Evolutionary conservation across 306 rosid species (phyloP).

Genomic region (Coriaria nepalensis): DNA sequence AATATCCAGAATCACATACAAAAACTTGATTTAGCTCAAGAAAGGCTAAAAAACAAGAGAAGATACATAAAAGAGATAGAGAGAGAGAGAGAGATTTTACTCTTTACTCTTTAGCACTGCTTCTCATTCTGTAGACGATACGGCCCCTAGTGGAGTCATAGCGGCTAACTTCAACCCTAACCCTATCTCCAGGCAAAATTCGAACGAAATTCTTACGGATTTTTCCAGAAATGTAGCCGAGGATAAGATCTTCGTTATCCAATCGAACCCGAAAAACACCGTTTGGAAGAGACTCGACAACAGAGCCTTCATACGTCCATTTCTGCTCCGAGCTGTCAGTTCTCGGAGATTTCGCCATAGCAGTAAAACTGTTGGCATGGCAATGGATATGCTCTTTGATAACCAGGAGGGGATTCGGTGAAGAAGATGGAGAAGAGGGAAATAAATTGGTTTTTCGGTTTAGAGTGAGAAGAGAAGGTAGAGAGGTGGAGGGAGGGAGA

Average conservation of each 20-base stretch:
- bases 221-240: conserved; percentile 43
- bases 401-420: conserved; percentile 4
- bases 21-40: no score
- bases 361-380: not conserved
- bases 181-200: conserved; percentile 44
- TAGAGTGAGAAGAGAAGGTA: not conserved
- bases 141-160: conserved; percentile 41
- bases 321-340: conserved; percentile 28
- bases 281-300: conserved; percentile 39
- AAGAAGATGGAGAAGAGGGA: not conserved
- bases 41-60: no score
- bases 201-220: conserved; percentile 46
- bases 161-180: conserved; percentile 41
- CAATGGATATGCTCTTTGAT: conserved; percentile 5
- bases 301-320: conserved; percentile 30
- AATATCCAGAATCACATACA: no score
- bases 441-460: not conserved
- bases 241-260: conserved; percentile 35
- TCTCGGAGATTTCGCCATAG: conserved; percentile 22
- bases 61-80: conserved; percentile 7
- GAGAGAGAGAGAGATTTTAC: no score
- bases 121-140: conserved; percentile 28
- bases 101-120: conserved; percentile 12
- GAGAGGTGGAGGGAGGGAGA: not conserved
- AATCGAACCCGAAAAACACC: conserved; percentile 40